Evolutionary conservation across 2,329 filamentous ascomycete genomes (phyloP).

Genomic region (Botrytis deweyae): DNA sequence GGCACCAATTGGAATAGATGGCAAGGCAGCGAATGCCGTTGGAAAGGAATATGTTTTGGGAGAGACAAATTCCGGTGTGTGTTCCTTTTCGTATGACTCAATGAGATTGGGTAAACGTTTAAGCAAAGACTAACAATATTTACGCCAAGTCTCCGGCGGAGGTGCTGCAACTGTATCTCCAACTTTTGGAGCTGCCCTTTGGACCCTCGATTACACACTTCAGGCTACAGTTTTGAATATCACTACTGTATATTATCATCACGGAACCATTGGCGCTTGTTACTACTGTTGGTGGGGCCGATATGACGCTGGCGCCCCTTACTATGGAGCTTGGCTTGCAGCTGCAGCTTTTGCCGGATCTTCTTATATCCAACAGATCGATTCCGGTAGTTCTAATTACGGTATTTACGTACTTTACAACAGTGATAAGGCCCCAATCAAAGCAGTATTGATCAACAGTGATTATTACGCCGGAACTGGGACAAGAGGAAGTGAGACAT

Average conservation of each 20-base stretch:
- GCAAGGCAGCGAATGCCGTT: slow-evolving; percentile 28
- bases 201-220: slow-evolving; percentile 36
- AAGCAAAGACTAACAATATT: not conserved
- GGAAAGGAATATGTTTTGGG: slow-evolving; percentile 37
- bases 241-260: slow-evolving; percentile 35
- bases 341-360: slow-evolving; percentile 33
- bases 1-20: slow-evolving; percentile 28
- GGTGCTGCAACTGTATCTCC: slow-evolving; percentile 33
- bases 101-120: not conserved
- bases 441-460: slow-evolving; percentile 34
- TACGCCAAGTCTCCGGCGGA: slow-evolving; percentile 30
- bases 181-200: slow-evolving; percentile 35
- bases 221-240: slow-evolving; percentile 29
- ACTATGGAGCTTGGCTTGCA: slow-evolving; percentile 37
- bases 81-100: not conserved
- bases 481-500: slow-evolving; percentile 28
- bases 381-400: slow-evolving; percentile 29
- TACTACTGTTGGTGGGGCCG: slow-evolving; percentile 39
- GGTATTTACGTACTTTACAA: slow-evolving; percentile 34
- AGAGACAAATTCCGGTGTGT: slow-evolving; percentile 42
- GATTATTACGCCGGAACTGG: slow-evolving; percentile 33
- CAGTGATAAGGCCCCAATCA: slow-evolving; percentile 21
- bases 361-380: slow-evolving; percentile 31
- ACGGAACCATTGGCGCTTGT: slow-evolving; percentile 38
- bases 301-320: slow-evolving; percentile 33